Conservation (phyloP, 1,284 basidiomycete species). For the Apiotrichum veenhuisii region DNA sequence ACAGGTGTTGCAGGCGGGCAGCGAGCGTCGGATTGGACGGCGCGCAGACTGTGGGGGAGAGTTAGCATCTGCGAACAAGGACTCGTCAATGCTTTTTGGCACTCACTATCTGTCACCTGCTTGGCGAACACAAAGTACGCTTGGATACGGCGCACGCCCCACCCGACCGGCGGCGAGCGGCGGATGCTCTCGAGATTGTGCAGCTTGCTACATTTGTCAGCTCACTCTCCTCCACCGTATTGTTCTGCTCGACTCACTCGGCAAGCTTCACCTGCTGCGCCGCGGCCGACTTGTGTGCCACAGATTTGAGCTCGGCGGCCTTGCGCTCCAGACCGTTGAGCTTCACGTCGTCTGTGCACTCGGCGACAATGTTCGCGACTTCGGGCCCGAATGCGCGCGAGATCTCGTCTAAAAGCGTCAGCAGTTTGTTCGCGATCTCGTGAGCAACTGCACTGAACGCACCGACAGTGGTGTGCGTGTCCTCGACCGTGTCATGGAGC, state of each 20-base stretch:
- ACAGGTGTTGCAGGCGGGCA: slow-evolving; percentile 38
- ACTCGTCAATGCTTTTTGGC: too few species aligned
- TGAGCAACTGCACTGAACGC: slow-evolving; percentile 14
- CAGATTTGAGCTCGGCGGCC: slow-evolving; percentile 46
- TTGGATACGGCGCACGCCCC: slow-evolving; percentile 44
- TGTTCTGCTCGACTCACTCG: slow-evolving; percentile 30
- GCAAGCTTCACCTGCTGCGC: slow-evolving; percentile 51
- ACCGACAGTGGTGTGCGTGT: slow-evolving; percentile 47
- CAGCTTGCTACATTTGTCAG: slow-evolving; percentile 38
- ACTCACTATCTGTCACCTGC: slow-evolving; percentile 47
- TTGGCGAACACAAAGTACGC: slow-evolving; percentile 51
- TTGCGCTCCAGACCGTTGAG: slow-evolving; percentile 42
- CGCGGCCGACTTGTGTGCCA: slow-evolving; percentile 41
- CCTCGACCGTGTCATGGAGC: slow-evolving; percentile 52
- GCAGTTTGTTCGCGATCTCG: background rate
- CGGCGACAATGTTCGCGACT: slow-evolving; percentile 47
- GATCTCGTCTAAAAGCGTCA: slow-evolving; percentile 35
- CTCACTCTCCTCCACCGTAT: too few species aligned
- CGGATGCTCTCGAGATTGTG: slow-evolving; percentile 49
- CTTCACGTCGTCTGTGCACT: slow-evolving; percentile 43
- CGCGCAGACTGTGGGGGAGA: slow-evolving; percentile 35
- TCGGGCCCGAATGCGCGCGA: slow-evolving; percentile 39
- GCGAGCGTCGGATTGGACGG: slow-evolving; percentile 42
- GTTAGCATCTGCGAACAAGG: background rate
- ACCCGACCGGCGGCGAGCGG: slow-evolving; percentile 44